Conservation (phyloP, 139 green algal genomes). For the Zygnema cylindricum region DNA sequence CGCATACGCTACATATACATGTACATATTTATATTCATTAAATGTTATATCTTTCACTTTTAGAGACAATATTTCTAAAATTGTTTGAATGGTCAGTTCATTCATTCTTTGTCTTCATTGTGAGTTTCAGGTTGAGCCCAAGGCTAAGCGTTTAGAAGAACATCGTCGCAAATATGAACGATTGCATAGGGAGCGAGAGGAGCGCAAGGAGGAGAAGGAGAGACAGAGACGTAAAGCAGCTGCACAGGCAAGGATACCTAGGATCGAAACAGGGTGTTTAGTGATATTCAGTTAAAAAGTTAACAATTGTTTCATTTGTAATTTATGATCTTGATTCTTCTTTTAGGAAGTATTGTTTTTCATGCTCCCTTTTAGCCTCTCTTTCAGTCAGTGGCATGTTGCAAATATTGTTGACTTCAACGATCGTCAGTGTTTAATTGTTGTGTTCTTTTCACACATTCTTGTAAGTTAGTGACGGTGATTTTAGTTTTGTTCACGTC, state of each 20-base stretch:
- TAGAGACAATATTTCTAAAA: too few species aligned
- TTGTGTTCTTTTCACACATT: too few species aligned
- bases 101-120: too few species aligned
- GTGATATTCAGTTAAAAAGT: background rate
- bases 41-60: too few species aligned
- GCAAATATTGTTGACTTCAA: background rate
- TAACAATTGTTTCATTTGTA: too few species aligned
- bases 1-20: slow-evolving; percentile 13
- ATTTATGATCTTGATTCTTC: too few species aligned
- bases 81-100: too few species aligned
- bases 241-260: slow-evolving; percentile 22
- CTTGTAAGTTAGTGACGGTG: too few species aligned
- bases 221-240: slow-evolving; percentile 12
- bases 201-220: slow-evolving; percentile 1
- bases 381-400: background rate
- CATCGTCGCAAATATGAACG: slow-evolving; percentile 24
- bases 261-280: background rate
- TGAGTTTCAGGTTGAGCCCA: slow-evolving; percentile 42
- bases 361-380: background rate
- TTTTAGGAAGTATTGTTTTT: background rate
- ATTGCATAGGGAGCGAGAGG: slow-evolving; percentile 2
- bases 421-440: background rate
- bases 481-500: too few species aligned
- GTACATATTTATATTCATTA: background rate
- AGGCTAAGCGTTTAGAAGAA: slow-evolving; percentile 37